These are phyloP conservation scores for Pichia sp. DNA, from an alignment of 1,139 yeast species.

Conservation along the genomic window DNA sequence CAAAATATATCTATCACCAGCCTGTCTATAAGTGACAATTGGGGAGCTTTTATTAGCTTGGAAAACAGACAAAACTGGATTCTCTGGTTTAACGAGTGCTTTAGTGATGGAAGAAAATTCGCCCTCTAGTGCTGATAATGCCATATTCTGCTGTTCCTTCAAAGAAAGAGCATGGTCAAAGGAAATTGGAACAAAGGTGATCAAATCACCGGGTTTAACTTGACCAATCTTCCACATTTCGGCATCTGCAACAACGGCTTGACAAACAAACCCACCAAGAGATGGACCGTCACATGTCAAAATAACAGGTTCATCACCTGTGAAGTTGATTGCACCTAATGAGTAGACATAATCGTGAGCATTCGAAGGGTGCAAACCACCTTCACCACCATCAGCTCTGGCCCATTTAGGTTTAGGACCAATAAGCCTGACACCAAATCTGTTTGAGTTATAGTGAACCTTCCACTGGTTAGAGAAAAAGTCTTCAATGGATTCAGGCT, in stretches of 20 bases:
- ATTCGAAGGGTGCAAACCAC: conserved; percentile 95
- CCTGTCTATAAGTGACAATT: conserved; percentile 82
- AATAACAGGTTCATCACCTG: conserved; percentile 98
- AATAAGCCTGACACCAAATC: conserved; percentile 89
- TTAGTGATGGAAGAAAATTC: conserved; percentile 39
- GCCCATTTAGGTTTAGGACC: conserved; percentile 99
- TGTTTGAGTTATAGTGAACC: conserved; percentile 91
- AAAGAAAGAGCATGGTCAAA: conserved; percentile 64
- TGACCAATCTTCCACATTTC: conserved; percentile 99
- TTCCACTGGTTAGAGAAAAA: conserved; percentile 83
- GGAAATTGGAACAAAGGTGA: conserved; percentile 74
- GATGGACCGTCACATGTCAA: conserved; percentile 97
- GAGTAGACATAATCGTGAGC: conserved; percentile 97
- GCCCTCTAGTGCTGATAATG: conserved; percentile 41
- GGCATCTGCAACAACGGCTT: conserved; percentile 90
- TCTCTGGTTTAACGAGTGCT: conserved; percentile 43
- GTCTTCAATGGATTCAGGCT: conserved; percentile 64
- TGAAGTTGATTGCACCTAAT: conserved; percentile 91
- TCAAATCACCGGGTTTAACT: conserved; percentile 86
- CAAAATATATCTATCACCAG: conserved; percentile 89
- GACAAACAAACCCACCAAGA: conserved; percentile 94
- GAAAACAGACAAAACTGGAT: conserved; percentile 57
- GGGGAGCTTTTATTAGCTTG: conserved; percentile 52
- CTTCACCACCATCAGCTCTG: conserved; percentile 95
- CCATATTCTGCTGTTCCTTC: conserved; percentile 45